phyloP scores from a whole-genome alignment of 2,329 filamentous ascomycete genomes.

The Colletotrichum sp. region DNA sequence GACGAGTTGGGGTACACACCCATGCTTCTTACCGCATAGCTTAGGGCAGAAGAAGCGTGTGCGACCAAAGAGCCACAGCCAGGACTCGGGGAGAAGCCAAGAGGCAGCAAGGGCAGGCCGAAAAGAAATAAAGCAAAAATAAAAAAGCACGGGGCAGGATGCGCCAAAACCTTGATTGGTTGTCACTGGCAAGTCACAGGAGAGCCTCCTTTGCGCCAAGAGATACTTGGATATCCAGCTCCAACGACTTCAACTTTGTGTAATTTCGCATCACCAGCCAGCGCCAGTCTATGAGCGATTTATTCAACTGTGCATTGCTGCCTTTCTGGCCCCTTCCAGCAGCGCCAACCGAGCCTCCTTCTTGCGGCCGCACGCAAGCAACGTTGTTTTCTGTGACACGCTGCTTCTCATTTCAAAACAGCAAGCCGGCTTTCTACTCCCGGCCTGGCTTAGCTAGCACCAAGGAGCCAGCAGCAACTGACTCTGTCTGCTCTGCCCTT shows the following conservation, averaged over 20 bases:
- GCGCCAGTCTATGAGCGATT: conserved; percentile 21
- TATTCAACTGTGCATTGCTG: neutral
- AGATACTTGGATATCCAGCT: conserved; percentile 22
- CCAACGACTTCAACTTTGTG: conserved; percentile 16
- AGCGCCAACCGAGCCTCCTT: neutral
- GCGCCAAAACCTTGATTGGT: conserved; percentile 22
- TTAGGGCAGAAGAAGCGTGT: neutral
- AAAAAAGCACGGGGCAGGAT: conserved; percentile 13
- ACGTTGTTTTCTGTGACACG: conserved; percentile 11
- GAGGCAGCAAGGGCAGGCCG: neutral
- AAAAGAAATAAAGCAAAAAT: neutral
- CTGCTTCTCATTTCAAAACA: conserved; percentile 13
- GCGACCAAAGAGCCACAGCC: neutral
- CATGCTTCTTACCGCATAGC: neutral
- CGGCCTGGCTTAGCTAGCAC: conserved; percentile 6
- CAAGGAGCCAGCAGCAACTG: neutral
- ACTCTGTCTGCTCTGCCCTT: neutral
- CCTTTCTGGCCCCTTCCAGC: neutral
- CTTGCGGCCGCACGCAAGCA: conserved; percentile 14
- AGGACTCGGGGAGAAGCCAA: neutral
- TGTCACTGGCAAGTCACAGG: conserved; percentile 20
- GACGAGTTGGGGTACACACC: neutral
- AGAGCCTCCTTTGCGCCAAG: conserved; percentile 16
- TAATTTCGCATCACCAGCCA: conserved; percentile 11
- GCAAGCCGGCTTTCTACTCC: neutral